Evolutionary conservation across 1,284 basidiomycete genomes (phyloP), one percentile per base, ranked within the genome.

Genomic region (Apiotrichum gamsii): DNA sequence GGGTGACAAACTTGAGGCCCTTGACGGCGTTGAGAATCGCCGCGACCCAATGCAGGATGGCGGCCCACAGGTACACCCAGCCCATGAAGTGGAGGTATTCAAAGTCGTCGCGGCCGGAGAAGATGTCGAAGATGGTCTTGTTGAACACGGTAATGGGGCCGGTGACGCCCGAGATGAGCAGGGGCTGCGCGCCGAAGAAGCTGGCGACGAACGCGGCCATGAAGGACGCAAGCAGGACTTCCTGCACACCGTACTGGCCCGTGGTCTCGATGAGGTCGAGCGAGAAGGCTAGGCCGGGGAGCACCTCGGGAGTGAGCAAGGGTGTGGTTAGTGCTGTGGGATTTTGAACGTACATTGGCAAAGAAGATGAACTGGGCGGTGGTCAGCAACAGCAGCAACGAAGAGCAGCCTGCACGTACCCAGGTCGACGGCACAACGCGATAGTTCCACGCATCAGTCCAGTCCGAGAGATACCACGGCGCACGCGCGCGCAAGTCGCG

Each of bases 31-130:
- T 95, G 39, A 90, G 77, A 5, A 83, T 73, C 3, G 93, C 88
- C 8, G 87, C 85, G 39, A 90, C 67, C 82, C 87, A 94, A 65
- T 96, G 93, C 48, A 94, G 77, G 35, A 91, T 90, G 0, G 93
- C 91, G 13, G 82, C 87, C 91, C 93, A 95, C 2, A 94, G 77
- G 65, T 90, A 88, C 0, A 90, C 84, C 90, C 90, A 94, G 14
- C 87, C 87, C 16, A 91, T 80, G 61, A 94, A 93, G 47, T 88
- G 85, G 8, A 91, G 78, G 61, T 90, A 93, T 56, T 81, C 71
- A 35, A 57, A 59, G 39, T 54, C 55, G 3, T 54, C 45, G 10
- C 44, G 45, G 19, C 40, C 44, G 81, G 75, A 52, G 46, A 90
- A 75, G 49, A 93, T 90, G 60, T 85, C 78, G 66, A 80, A 91